These are phyloP conservation scores for Phytophthora fragariae DNA, from an alignment of 352 stramenopile genomes.

Conservation along the genomic window DNA sequence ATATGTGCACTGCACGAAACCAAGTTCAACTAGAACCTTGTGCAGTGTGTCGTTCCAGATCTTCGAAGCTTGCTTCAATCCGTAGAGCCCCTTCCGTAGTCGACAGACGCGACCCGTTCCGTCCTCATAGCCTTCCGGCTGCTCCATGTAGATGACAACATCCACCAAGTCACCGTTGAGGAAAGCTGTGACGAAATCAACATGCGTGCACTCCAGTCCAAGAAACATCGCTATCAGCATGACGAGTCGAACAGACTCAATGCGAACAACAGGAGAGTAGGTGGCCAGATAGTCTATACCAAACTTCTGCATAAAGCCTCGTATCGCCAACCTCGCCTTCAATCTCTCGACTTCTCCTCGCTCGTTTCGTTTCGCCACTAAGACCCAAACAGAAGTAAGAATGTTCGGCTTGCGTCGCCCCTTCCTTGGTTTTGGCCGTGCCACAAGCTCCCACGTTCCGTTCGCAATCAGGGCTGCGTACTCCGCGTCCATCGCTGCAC, in stretches of 20 bases:
- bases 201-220: neutral
- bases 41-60: conserved; percentile 26
- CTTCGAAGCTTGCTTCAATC: conserved; percentile 6
- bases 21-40: conserved; percentile 6
- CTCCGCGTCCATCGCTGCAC: conserved; percentile 1
- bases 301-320: conserved; percentile 6
- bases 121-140: conserved; percentile 14
- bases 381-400: conserved; percentile 6
- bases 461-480: no score
- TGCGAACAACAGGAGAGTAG: conserved; percentile 17
- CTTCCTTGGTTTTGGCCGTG: conserved; percentile 6
- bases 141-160: conserved; percentile 24
- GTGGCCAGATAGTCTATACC: conserved; percentile 14
- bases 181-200: conserved; percentile 7
- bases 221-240: conserved; percentile 9
- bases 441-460: conserved; percentile 12
- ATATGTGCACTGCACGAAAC: conserved; percentile 7
- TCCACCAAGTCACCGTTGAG: conserved; percentile 2
- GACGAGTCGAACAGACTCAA: conserved; percentile 16
- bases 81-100: conserved; percentile 7
- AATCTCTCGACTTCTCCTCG: conserved; percentile 4
- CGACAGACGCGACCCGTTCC: conserved; percentile 8
- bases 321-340: conserved; percentile 12
- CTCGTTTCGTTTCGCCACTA: conserved; percentile 18
- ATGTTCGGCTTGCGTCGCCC: neutral